These are phyloP conservation scores for Penicillium bovifimosum DNA, from an alignment of 495 filamentous ascomycete species.

Conservation along the genomic window DNA sequence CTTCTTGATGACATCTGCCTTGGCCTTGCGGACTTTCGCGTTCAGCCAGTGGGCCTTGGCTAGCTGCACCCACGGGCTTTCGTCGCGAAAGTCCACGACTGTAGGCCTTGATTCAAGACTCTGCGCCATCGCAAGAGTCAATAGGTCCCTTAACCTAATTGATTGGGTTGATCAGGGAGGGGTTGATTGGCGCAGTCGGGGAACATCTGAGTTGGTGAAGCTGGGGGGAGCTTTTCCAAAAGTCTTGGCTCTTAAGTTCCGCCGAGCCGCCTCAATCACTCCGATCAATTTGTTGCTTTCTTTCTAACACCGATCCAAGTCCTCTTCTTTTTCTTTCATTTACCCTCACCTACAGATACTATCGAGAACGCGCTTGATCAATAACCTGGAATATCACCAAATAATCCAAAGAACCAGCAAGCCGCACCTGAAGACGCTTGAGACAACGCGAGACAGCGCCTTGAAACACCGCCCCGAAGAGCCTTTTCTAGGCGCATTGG, in stretches of 20 bases:
- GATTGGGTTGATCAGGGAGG: slow-evolving; percentile 25
- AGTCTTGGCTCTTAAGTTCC: slow-evolving; percentile 28
- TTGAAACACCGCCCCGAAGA: neutral
- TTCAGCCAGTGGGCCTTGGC: slow-evolving; percentile 84
- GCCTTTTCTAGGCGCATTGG: neutral
- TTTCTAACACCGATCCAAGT: neutral
- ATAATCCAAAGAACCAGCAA: neutral
- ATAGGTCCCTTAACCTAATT: slow-evolving; percentile 24
- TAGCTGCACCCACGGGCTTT: slow-evolving; percentile 74
- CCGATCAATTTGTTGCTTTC: neutral
- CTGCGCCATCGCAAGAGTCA: slow-evolving; percentile 41
- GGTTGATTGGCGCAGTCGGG: slow-evolving; percentile 31
- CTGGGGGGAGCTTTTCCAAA: slow-evolving; percentile 24
- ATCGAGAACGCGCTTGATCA: neutral
- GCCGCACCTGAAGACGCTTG: neutral
- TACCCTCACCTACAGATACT: too few relatives aligned
- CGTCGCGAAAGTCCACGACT: slow-evolving; percentile 66
- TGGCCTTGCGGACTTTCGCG: slow-evolving; percentile 65
- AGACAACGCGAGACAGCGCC: neutral
- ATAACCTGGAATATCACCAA: neutral
- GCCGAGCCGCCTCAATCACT: slow-evolving; percentile 21
- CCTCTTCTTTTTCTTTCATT: slow-evolving; percentile 5
- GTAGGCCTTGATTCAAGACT: slow-evolving; percentile 50
- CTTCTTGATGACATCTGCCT: slow-evolving; percentile 76
- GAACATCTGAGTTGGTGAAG: slow-evolving; percentile 15